Base-by-base conservation (phyloP, 2,329 filamentous ascomycete species). In the Arthrobotrys sphaeroides region DNA sequence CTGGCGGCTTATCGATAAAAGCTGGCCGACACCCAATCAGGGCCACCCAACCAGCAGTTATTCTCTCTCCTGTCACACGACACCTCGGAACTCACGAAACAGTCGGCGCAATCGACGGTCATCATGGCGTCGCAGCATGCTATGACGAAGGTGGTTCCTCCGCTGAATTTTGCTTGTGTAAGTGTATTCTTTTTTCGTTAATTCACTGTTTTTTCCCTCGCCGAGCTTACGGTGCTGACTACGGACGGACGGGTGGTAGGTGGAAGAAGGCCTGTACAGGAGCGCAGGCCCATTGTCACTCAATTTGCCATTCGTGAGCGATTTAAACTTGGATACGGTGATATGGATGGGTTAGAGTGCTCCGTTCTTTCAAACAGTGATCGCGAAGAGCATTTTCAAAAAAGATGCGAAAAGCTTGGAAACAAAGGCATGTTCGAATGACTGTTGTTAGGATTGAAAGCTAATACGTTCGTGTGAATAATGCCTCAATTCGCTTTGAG, bases 91-190 rank as follows among this genome's bases (percentile, higher is more conserved):
- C 26, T 40, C 33, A 36, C 42, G 38, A 18, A 24, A 28, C 26
- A 47, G 13, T 33, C 18, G 51, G 33, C 16, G 31, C 51, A 43
- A 38, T 36, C 33, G 51, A 53, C 59, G 20, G 36, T 64, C 33
- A 57, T 20, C 40, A 75, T 75, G 72, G 72, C 72, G 43, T 69
- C 72, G 64, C 72, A 69, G 38, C 72, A 69, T 24, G 57, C 5
- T 7, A 4, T 53, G 22, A 59, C 40, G 51, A 79, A 79, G 31
- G 76, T 80, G 38, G 77, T 80, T 13, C 79, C 79, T n/a, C 79
- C 78, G 24, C 60, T 78, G 33, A 80, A 79, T 61, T 80, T 79
- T 65, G 78, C 77, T 18, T 78, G 73, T 36, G 77, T 78, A 72
- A 66, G 77, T 74, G 24, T 3, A 2, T 24, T 72, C 20, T 40